These are phyloP conservation scores for Chrysosphaeria jannelii DNA, from an alignment of 2,329 filamentous ascomycete genomes.

Conservation along the genomic window DNA sequence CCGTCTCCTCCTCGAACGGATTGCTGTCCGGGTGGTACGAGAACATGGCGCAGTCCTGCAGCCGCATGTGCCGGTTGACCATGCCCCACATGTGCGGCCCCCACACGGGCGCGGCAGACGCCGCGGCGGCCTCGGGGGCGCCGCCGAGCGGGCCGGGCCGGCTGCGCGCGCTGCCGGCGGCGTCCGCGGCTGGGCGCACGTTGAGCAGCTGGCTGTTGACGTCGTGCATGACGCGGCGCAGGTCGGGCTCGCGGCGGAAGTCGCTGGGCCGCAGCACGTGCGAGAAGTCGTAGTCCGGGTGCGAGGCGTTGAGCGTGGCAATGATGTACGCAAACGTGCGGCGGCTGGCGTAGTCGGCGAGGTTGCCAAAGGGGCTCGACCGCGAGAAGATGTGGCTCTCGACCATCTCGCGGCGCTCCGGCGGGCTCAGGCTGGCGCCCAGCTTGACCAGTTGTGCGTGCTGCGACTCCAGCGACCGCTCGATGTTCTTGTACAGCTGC, in stretches of 20 bases:
- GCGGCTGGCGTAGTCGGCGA: constrained; percentile 66
- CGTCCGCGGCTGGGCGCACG: constrained; percentile 27
- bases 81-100: constrained; percentile 73
- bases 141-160: not conserved
- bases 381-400: constrained; percentile 45
- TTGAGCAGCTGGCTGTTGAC: constrained; percentile 73
- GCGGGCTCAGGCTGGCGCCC: constrained; percentile 64
- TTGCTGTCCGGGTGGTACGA: constrained; percentile 72
- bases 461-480: constrained; percentile 67
- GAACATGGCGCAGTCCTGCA: constrained; percentile 71
- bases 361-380: constrained; percentile 70
- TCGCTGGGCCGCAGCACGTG: constrained; percentile 68
- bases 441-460: constrained; percentile 69
- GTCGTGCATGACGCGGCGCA: constrained; percentile 57
- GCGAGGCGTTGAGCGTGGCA: constrained; percentile 81
- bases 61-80: constrained; percentile 80
- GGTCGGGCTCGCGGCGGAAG: constrained; percentile 57
- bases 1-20: constrained; percentile 73
- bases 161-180: constrained; percentile 9
- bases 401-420: constrained; percentile 40
- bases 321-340: constrained; percentile 90
- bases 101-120: constrained; percentile 34
- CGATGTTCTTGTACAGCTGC: constrained; percentile 90
- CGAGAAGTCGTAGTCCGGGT: constrained; percentile 92
- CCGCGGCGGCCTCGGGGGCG: constrained; percentile 1